Evolutionary conservation across 2,329 filamentous ascomycete genomes (phyloP).

Genomic region (Trichoderma simmonsii): DNA sequence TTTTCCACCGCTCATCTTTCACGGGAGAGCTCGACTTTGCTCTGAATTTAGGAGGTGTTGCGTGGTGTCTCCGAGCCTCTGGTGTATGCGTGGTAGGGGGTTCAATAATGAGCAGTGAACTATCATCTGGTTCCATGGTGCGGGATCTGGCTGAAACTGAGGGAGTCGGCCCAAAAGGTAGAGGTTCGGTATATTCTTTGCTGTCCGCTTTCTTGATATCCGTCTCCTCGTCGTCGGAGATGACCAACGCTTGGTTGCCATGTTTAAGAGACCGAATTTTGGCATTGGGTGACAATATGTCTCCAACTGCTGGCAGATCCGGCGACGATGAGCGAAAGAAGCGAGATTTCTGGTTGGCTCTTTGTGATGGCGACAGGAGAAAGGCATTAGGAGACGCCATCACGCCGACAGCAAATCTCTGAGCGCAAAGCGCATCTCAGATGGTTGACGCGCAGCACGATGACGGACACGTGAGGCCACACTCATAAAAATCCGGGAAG

Average conservation of each 20-base stretch:
- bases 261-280: constrained; percentile 34
- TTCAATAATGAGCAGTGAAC: constrained; percentile 25
- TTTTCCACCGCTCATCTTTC: constrained; percentile 37
- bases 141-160: not conserved
- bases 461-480: constrained; percentile 20
- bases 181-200: not conserved
- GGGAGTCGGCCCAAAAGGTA: not conserved
- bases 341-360: constrained; percentile 33
- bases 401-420: constrained; percentile 25
- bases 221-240: constrained; percentile 34
- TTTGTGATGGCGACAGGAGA: constrained; percentile 31
- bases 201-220: not conserved
- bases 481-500: not conserved
- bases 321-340: constrained; percentile 48
- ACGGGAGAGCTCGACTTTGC: constrained; percentile 19
- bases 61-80: constrained; percentile 21
- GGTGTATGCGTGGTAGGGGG: constrained; percentile 21
- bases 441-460: constrained; percentile 29
- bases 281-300: constrained; percentile 39
- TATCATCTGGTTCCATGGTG: constrained; percentile 7
- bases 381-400: constrained; percentile 37
- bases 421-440: constrained; percentile 49
- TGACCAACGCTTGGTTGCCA: constrained; percentile 37
- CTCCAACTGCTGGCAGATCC: constrained; percentile 51
- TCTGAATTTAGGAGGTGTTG: constrained; percentile 7